Conservation (phyloP, 768 basidiomycete genomes). For the Pleurotus pulmonarius region DNA sequence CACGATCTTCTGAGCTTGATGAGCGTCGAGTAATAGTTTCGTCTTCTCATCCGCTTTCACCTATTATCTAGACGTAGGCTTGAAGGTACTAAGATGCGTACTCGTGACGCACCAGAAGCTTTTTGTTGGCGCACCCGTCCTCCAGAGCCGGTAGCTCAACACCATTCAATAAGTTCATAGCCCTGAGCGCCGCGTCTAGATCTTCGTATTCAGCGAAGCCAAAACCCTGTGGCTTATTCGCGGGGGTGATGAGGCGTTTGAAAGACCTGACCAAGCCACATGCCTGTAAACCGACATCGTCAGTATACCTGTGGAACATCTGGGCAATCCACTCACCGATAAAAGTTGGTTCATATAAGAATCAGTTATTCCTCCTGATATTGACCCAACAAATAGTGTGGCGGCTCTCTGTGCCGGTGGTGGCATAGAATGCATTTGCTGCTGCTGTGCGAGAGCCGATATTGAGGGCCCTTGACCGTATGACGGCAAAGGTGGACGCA, state of each 20-base stretch:
- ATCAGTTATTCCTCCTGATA: constrained; percentile 90
- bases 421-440: constrained; percentile 61
- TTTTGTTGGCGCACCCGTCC: constrained; percentile 51
- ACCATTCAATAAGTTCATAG: constrained; percentile 43
- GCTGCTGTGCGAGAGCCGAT: constrained; percentile 85
- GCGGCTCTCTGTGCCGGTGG: constrained; percentile 69
- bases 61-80: constrained; percentile 45
- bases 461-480: constrained; percentile 92
- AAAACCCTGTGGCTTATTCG: constrained; percentile 93
- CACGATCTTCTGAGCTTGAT: constrained; percentile 71
- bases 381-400: constrained; percentile 89
- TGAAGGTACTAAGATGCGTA: constrained; percentile 37
- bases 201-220: constrained; percentile 97
- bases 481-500: constrained; percentile 83
- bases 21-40: constrained; percentile 81
- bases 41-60: constrained; percentile 98
- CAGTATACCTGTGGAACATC: not conserved
- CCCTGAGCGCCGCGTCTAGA: constrained; percentile 85
- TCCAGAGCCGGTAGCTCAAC: constrained; percentile 51
- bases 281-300: constrained; percentile 44
- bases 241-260: constrained; percentile 88
- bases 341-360: constrained; percentile 75
- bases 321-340: constrained; percentile 43
- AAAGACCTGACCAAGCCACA: constrained; percentile 89
- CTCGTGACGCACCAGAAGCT: constrained; percentile 55